Evolutionary conservation across 225 moss, liverwort and hornwort genomes (phyloP), one percentile per base, ranked within the genome.

Genomic region (Pseudoscleropodium purum): DNA sequence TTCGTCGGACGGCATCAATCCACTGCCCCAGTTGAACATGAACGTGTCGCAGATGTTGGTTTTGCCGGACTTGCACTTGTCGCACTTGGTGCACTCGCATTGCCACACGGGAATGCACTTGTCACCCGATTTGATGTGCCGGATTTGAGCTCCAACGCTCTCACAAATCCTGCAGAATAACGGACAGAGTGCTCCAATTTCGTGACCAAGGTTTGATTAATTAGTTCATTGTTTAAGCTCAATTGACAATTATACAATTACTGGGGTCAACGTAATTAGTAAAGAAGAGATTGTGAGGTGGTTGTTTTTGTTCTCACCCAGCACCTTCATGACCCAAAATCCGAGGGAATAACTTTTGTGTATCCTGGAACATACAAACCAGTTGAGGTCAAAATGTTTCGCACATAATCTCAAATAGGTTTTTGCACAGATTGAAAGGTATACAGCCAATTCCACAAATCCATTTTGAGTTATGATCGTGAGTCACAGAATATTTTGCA

Each of bases 11-110:
- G 94, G 94, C 94, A 95, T 92, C 81, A 92, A 54, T 6, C 91
- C 92, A 11, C 93, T 93, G 15, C 95, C 93, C 93, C 93, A 93
- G 21, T 93, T 95, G 91, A 92, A 93, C 92, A 95, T 90, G 84
- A 93, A 93, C 4, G 89, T 89, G 64, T 93, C 93, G 18, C 97
- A 97, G 2, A 87, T 60, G 87, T 96, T 97, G 54, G 93, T 91
- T 75, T 91, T 93, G 14, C 7, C 26, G 5, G 75, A 81, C 36
- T 94, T 95, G 89, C 97, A 97, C 25, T 88, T 88, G 0, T 83
- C 79, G 61, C 97, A 97, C 34, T 90, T 86, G 15, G 73, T 81
- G 54, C 97, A 97, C 70, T 96, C 92, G 6, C 93, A 96, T 62
- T 91, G 93, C 93, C 93, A 90, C 41, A 94, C 91, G 0, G 94